phyloP scores from a whole-genome alignment of 2,329 filamentous ascomycete species.

The Fusarium verticillioides region DNA sequence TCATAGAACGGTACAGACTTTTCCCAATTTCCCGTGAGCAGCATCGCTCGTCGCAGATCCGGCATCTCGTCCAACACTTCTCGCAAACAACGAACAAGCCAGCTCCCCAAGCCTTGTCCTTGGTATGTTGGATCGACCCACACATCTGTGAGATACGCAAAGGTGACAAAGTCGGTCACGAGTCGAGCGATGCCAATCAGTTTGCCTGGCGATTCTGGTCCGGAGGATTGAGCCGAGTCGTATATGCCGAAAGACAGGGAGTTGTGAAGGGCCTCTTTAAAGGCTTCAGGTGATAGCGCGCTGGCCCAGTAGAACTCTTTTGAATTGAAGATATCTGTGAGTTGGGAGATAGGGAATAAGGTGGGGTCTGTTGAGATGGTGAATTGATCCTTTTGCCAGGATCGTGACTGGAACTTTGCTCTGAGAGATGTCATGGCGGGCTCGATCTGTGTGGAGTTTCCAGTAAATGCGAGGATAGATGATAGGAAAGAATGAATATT shows the following conservation, averaged over 20 bases:
- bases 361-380: constrained; percentile 64
- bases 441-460: fast-evolving
- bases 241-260: constrained; percentile 70
- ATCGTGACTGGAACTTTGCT: neutral
- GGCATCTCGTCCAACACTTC: constrained; percentile 64
- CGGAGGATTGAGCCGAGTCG: neutral
- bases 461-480: fast-evolving
- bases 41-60: constrained; percentile 63
- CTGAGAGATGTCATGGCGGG: neutral
- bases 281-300: constrained; percentile 54
- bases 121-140: constrained; percentile 67
- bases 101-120: constrained; percentile 67
- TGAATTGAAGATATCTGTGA: constrained; percentile 61
- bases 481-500: fast-evolving
- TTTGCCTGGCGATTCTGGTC: neutral
- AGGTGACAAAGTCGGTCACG: constrained; percentile 72
- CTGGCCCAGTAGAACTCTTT: constrained; percentile 67
- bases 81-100: constrained; percentile 68
- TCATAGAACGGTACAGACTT: constrained; percentile 50
- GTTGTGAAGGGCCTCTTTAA: constrained; percentile 60
- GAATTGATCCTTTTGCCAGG: constrained; percentile 60
- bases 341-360: constrained; percentile 59
- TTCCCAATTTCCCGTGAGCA: constrained; percentile 56
- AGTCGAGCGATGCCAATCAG: constrained; percentile 56
- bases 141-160: constrained; percentile 72